Evolutionary conservation across 768 basidiomycete species (phyloP), one percentile per base, ranked within the genome.

Genomic region (Daedalea quercina): DNA sequence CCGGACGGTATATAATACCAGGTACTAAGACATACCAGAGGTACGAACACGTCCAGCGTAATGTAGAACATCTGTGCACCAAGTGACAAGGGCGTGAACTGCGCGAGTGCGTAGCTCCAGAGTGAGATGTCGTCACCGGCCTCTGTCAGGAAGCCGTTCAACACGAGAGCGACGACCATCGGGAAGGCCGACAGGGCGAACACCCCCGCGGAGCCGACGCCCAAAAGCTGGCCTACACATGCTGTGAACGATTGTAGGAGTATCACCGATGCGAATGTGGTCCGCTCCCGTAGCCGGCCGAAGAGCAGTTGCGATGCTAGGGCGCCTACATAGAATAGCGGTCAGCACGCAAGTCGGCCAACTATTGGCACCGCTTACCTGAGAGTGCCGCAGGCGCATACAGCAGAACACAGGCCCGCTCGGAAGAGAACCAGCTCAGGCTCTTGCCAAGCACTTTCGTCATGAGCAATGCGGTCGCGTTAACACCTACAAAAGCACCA

Each of bases 31-130:
- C 79, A 48, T 56, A 88, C 88, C 62, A 96, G 68, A 7, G 95
- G 95, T 0, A 95, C 90, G 61, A 98, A 96, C 20, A 97, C 86
- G 43, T 94, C 89, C 41, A 90, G 60, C 2, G 87, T 80, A 4
- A 81, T 75, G 40, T 78, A 65, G 35, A 82, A 63, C 31, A 89
- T 62, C 59, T 87, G 74, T 0, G 76, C 68, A 20, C 87, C 84
- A 0, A 77, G 72, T 9, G 82, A 62, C 23, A 89, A 65, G 8
- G 82, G 82, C 41, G 79, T 63, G 11, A 71, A 53, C 68, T 80
- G 77, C 0, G 76, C 88, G 20, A 90, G 44, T 0, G 75, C 78
- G 62, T 94, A 93, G 1, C 78, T 78, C 69, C 73, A 70, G 40
- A 87, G 66, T 41, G 82, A 79, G 24, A 88, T 65, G 12, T 68